Evolutionary conservation across 192 early-diverging fungal species (phyloP), one percentile per base, ranked within the genome.

Genomic region (Coemansia sp.): DNA sequence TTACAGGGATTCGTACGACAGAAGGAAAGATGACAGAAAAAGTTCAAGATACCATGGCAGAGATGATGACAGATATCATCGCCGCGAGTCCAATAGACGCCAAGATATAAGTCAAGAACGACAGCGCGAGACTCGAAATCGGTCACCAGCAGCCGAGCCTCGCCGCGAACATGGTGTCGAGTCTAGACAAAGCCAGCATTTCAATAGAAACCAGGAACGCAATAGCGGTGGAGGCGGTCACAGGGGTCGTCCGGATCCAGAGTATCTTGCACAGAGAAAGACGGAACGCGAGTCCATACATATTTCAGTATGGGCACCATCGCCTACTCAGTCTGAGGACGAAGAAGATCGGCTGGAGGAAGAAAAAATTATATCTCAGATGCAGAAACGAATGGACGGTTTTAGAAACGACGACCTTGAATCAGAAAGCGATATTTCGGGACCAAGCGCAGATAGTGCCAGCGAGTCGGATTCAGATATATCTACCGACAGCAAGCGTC

Each of bases 281-380:
- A 64, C 57, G 0, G 56, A 82, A 40, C 67, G 82, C 5, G 57
- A 80, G 19, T 57, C 65, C 2, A 80, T 57, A 25, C 37, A 65
- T 19, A 74, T 80, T 38, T 80, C 81, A 0, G 81, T 86, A 19
- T 86, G 84, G 84, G 68, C 81, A 10, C 54, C 80, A 15, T 83
- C 84, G 1, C 84, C 82, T 12, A 79, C 84, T 0, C 72, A 62
- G 19, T 81, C 79, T 0, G 80, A 69, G 40, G 84, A 83, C 22
- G 78, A 83, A 14, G 45, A 63, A 0, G 78, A 83, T 41, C 56
- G 52, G 9, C 19, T 39, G 1, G 66, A 55, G 10, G 77, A 80
- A 15, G 71, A 68, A 9, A 53, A 44, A 3, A 43, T 80, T 39
- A 56, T 80, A 37, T 61, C 63, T 0, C 43, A 66, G 41, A 38